A percentile compares a stretch with the other conserved stretches of the same genome.
Conservation (phyloP, 2,329 filamentous ascomycete genomes). For the Whalleya microplaca region DNA sequence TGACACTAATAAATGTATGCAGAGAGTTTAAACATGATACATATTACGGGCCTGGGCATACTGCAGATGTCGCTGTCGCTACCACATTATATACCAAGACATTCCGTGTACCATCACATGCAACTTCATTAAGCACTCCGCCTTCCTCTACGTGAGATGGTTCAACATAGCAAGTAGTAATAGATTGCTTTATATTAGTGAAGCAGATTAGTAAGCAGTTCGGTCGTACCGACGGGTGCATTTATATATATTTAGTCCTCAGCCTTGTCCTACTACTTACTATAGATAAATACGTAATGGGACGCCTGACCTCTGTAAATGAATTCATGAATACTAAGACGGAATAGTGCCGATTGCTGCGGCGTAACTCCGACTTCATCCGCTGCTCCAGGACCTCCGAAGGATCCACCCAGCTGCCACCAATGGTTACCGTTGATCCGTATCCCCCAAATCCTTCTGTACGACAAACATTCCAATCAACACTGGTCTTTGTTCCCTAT, state of each 20-base stretch:
- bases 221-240: neutral
- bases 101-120: neutral
- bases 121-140: neutral
- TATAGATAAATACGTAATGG: too few relatives aligned
- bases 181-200: neutral
- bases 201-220: neutral
- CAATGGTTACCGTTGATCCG: neutral
- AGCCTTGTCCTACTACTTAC: too few relatives aligned
- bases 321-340: neutral
- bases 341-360: conserved; percentile 11
- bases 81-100: neutral
- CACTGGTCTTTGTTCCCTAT: neutral
- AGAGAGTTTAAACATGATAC: neutral
- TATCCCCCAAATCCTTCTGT: neutral
- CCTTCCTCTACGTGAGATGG: neutral
- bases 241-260: neutral
- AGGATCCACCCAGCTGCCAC: neutral
- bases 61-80: neutral
- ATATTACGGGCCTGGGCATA: neutral
- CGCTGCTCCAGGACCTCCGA: neutral
- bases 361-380: conserved; percentile 16
- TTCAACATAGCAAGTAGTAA: neutral
- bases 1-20: neutral
- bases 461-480: neutral
- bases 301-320: too few relatives aligned